These are phyloP conservation scores for Pelagomonas calceolata DNA, from an alignment of 108 stramenopile genomes.

Conservation along the genomic window DNA sequence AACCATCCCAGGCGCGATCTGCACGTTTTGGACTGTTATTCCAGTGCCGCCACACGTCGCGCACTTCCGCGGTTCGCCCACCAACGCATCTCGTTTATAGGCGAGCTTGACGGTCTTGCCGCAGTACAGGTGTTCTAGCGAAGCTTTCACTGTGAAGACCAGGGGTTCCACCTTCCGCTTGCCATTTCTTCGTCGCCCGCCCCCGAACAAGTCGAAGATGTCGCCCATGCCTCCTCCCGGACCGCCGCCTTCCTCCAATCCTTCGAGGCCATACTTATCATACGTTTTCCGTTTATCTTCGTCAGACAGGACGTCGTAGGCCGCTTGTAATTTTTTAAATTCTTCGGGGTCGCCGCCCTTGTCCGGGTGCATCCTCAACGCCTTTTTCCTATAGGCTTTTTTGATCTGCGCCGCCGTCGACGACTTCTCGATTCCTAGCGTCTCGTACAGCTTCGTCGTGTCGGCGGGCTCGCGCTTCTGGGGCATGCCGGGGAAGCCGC, in stretches of 20 bases:
- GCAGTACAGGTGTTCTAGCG: constrained; percentile 86
- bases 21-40: constrained; percentile 64
- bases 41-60: constrained; percentile 69
- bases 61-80: constrained; percentile 58
- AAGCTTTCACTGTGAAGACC: constrained; percentile 45
- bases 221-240: constrained; percentile 39
- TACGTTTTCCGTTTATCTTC: constrained; percentile 84
- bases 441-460: no score
- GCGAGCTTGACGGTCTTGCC: constrained; percentile 87
- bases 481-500: no score
- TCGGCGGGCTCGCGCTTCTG: no score
- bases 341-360: constrained; percentile 83
- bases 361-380: constrained; percentile 87
- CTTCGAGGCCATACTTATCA: constrained; percentile 91
- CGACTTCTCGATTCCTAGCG: no score
- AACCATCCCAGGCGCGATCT: constrained; percentile 81
- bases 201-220: constrained; percentile 19
- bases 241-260: constrained; percentile 53
- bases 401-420: constrained; percentile 47
- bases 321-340: constrained; percentile 86
- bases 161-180: no score
- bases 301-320: constrained; percentile 91
- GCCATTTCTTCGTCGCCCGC: constrained; percentile 28
- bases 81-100: constrained; percentile 74
- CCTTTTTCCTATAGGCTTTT: constrained; percentile 85